Conservation (phyloP, 2,329 filamentous ascomycete species). For the Blastomyces emzantsi region DNA sequence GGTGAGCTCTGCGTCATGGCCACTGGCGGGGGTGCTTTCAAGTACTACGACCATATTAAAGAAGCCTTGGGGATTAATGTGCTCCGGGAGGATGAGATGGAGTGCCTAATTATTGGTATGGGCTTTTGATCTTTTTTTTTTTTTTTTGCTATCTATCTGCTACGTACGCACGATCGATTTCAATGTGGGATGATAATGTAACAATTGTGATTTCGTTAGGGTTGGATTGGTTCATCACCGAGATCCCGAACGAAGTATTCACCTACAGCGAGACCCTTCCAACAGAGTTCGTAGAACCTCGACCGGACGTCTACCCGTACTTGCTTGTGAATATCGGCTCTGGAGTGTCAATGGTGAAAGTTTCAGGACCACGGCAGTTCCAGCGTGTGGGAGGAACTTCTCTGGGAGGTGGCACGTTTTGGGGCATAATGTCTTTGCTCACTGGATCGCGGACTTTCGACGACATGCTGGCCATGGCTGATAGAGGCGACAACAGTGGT, state of each 20-base stretch:
- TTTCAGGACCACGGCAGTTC: slow-evolving; percentile 77
- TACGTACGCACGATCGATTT: background rate
- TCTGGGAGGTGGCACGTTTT: slow-evolving; percentile 91
- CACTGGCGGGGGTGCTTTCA: slow-evolving; percentile 90
- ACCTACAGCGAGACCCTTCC: slow-evolving; percentile 87
- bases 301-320: slow-evolving; percentile 85
- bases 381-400: slow-evolving; percentile 91
- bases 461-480: slow-evolving; percentile 90
- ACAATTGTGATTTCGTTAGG: slow-evolving; percentile 42
- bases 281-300: slow-evolving; percentile 75
- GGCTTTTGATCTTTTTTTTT: background rate
- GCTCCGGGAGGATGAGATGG: slow-evolving; percentile 93
- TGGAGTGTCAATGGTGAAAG: slow-evolving; percentile 94
- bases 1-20: slow-evolving; percentile 84
- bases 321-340: slow-evolving; percentile 97
- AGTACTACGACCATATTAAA: slow-evolving; percentile 88
- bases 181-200: background rate
- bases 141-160: background rate
- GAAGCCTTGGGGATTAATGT: slow-evolving; percentile 80
- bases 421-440: slow-evolving; percentile 83
- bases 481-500: slow-evolving; percentile 79
- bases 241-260: slow-evolving; percentile 94
- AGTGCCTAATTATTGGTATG: slow-evolving; percentile 86
- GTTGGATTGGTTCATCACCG: slow-evolving; percentile 96
- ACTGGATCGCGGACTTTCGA: slow-evolving; percentile 96